Evolutionary conservation across 345 rosid species (phyloP).

Genomic region (Syzygium jambos): DNA sequence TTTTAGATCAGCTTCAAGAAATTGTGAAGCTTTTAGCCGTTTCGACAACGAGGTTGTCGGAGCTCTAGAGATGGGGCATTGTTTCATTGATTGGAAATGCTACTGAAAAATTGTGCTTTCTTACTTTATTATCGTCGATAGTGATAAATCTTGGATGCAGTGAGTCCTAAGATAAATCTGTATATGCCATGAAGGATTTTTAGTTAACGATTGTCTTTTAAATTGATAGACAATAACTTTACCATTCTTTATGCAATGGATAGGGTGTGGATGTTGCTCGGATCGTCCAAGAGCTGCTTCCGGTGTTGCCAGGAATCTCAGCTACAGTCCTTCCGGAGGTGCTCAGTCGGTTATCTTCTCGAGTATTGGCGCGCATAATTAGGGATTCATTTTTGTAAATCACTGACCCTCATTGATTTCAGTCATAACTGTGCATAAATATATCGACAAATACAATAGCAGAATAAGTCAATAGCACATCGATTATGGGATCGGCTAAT

Average conservation of each 20-base stretch:
- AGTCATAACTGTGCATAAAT: neutral
- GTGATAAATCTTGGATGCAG: neutral
- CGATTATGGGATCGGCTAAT: neutral
- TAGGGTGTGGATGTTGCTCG: conserved; percentile 50
- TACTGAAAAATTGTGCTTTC: neutral
- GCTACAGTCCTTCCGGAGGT: conserved; percentile 70
- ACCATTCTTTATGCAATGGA: neutral
- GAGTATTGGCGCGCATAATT: conserved; percentile 64
- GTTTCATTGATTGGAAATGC: neutral
- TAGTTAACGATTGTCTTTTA: neutral
- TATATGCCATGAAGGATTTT: neutral
- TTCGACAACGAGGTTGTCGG: neutral
- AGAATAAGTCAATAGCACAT: neutral
- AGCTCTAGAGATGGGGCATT: neutral
- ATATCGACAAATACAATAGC: neutral
- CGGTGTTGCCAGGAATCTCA: conserved; percentile 75
- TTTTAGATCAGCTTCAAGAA: neutral
- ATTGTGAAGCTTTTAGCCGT: neutral
- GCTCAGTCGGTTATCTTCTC: conserved; percentile 60
- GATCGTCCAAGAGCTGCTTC: conserved; percentile 58
- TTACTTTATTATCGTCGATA: neutral
- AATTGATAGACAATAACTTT: neutral
- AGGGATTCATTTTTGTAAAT: conserved; percentile 57
- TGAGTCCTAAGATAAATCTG: neutral
- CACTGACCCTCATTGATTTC: neutral